These are phyloP conservation scores for Crithidia mellificae DNA, from an alignment of 208 protist genomes.

Conservation along the genomic window DNA sequence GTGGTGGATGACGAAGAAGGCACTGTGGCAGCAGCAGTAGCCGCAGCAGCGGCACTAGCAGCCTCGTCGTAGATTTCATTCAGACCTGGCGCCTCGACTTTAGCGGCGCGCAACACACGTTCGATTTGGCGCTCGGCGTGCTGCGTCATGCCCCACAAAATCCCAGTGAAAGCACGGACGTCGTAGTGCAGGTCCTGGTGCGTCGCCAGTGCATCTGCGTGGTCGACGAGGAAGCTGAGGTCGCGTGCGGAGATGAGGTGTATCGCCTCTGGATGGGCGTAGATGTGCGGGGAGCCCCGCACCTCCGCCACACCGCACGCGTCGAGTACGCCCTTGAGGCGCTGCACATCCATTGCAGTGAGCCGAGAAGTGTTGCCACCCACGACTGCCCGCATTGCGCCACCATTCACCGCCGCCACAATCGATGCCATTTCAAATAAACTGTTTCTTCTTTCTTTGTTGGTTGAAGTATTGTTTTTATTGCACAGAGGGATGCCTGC, in stretches of 20 bases:
- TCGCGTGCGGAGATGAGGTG: slow-evolving; percentile 47
- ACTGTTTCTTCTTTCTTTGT: too few species aligned
- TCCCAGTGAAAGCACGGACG: slow-evolving; percentile 50
- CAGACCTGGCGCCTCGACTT: neutral
- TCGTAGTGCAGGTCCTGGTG: slow-evolving; percentile 53
- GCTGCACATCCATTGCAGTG: slow-evolving; percentile 28
- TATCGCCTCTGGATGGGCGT: slow-evolving; percentile 57
- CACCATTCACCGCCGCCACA: neutral
- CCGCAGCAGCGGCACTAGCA: neutral
- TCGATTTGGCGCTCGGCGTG: slow-evolving; percentile 42
- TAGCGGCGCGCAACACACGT: slow-evolving; percentile 21
- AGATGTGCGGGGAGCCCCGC: slow-evolving; percentile 60
- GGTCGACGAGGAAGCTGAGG: slow-evolving; percentile 36
- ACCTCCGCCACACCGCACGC: slow-evolving; percentile 47
- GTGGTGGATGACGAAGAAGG: neutral
- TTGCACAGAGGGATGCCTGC: too few species aligned
- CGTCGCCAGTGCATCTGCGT: slow-evolving; percentile 45
- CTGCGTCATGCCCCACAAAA: slow-evolving; percentile 70
- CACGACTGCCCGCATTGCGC: neutral
- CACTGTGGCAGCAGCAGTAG: neutral
- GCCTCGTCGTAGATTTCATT: slow-evolving; percentile 6
- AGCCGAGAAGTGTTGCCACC: neutral
- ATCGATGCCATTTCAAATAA: slow-evolving; percentile 15
- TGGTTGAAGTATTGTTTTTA: too few species aligned
- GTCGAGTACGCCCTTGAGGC: slow-evolving; percentile 49